Evolutionary conservation across 1,284 basidiomycete genomes (phyloP), one percentile per base, ranked within the genome.

Genomic region (Phylloporus gajari): DNA sequence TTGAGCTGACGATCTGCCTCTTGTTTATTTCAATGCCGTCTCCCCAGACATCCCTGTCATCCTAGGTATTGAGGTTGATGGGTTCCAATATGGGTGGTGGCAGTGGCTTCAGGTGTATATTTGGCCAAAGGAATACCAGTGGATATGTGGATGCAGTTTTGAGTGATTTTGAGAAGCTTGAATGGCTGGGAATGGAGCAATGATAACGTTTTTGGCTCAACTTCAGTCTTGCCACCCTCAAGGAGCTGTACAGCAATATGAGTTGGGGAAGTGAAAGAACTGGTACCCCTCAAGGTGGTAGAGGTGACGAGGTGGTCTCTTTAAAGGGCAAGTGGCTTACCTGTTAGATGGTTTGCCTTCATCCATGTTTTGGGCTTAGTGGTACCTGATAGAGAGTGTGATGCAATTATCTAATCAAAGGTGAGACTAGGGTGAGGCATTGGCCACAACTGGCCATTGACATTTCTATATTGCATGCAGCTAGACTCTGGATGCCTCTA

Each of bases 121-220:
- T 63, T 32, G 59, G 46, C 8, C 21, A 23, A 48, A 48, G 8
- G 46, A 48, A 25, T 25, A 48, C 25, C 11, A 23, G 46, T 21
- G 23, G 46, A 19, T 17, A 48, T n/a, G 27, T 63, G 42, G n/a
- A 21, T 44, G 44, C 44, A 48, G 44, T n/a, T 56, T 35, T 35
- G 35, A 35, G 35, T 35, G 35, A 4, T 35, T 35, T 35, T 35
- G 35, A 35, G 35, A 8, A 35, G 42, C 19, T 64, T 48, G 30
- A 44, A 46, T 44, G 62, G 35, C 35, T 13, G 97, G 97, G 92
- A 99, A 99, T 5, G 97, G 97, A 48, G 98, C 98, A 80, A 99
- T 98, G 85, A 99, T 93, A 81, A 98, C 86, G 85, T 98, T 98
- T 90, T 97, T 97, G 46, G 91, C 89, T 95, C 92, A 62, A 98